phyloP scores from a whole-genome alignment of 2,329 filamentous ascomycete species.

The Epichloe baconii region DNA sequence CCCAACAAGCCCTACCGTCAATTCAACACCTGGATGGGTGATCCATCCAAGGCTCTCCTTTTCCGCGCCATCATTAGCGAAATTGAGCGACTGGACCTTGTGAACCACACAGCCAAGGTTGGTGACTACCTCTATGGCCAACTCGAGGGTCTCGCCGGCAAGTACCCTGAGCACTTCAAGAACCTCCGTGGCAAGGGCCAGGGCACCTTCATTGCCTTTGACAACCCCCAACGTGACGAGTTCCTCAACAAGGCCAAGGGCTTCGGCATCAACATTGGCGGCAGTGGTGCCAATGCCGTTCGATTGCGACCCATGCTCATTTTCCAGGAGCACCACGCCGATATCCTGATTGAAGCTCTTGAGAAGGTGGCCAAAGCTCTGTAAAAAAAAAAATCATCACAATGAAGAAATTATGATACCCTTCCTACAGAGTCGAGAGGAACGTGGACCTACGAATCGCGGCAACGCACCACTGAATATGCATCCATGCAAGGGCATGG shows the following conservation, averaged over 20 bases:
- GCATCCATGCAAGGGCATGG: not conserved
- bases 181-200: slow-evolving; percentile 80
- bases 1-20: slow-evolving; percentile 92
- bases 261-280: slow-evolving; percentile 77
- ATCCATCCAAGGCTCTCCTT: slow-evolving; percentile 70
- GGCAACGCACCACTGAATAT: not conserved
- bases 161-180: slow-evolving; percentile 64
- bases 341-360: slow-evolving; percentile 65
- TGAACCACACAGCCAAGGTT: slow-evolving; percentile 62
- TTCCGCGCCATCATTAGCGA: slow-evolving; percentile 80
- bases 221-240: slow-evolving; percentile 66
- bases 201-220: slow-evolving; percentile 89
- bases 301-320: slow-evolving; percentile 79
- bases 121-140: slow-evolving; percentile 67
- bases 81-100: slow-evolving; percentile 63
- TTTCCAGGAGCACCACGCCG: slow-evolving; percentile 83
- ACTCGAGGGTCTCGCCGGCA: slow-evolving; percentile 51
- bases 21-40: slow-evolving; percentile 97
- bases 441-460: not conserved
- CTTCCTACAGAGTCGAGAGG: not conserved
- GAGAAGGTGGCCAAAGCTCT: slow-evolving; percentile 55
- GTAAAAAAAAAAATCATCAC: slow-evolving; percentile 3
- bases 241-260: slow-evolving; percentile 69
- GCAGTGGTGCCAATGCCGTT: slow-evolving; percentile 62
- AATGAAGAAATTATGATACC: no score